Evolutionary conservation across 1,284 basidiomycete species (phyloP), one percentile per base, ranked within the genome.

Genomic region (Papiliotrema terrestris): DNA sequence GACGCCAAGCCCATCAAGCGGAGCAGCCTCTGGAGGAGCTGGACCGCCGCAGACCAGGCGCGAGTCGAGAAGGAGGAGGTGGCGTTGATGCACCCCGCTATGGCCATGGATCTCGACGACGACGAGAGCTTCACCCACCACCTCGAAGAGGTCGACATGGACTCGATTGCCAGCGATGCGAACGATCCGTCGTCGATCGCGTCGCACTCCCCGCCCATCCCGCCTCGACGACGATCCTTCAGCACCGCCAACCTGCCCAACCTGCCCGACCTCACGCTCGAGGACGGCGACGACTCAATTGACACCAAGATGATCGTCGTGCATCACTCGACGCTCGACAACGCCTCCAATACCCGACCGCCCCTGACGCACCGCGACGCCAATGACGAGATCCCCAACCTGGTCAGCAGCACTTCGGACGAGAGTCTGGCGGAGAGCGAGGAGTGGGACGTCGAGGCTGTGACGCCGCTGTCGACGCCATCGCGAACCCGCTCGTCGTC

Each of bases 11-110:
- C 67, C 15, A 45, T 47, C 36, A 63, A 62, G 48, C 49, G 58
- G 39, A 63, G 65, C 9, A 47, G 56, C 17, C 61, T 73, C 8
- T 62, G 67, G 63, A 45, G 59, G 52, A 62, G 60, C 36, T 47
- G 54, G 51, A 66, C 68, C 1, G 57, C 65, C 19, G 62, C 55
- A 23, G 68, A 72, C 48, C 25, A 64, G n/a, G 56, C 53, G 32
- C 48, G 49, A 26, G 58, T 43, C 35, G 55, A 58, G 19, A 15
- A 32, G 3, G 37, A 25, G 19, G 46, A 26, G 19, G 20, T 41
- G 1, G 19, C 37, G 15, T 39, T 49, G 5, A 29, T 59, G 17
- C 67, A 68, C 49, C 63, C 68, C 1, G 61, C 65, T 0, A 68
- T 68, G 66, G 54, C 63, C 58, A 49, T 37, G 29, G 50, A 48